These are phyloP conservation scores for Ceratocystis destructans DNA, from an alignment of 2,329 filamentous ascomycete species.

Conservation along the genomic window DNA sequence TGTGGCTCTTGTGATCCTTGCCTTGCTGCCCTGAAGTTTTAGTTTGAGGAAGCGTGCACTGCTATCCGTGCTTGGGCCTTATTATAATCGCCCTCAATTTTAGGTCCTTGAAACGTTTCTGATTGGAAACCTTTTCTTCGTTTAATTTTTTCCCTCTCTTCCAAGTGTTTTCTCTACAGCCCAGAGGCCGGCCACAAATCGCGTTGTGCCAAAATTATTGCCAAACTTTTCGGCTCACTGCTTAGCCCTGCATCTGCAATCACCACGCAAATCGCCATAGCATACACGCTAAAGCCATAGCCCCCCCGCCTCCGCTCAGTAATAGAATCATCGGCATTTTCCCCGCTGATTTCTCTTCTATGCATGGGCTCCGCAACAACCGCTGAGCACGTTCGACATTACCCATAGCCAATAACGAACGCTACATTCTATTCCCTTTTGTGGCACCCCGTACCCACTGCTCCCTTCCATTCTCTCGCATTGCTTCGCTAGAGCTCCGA, in stretches of 20 bases:
- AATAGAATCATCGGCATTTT: not conserved
- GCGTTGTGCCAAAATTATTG: not conserved
- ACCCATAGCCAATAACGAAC: not conserved
- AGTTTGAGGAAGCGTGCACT: not conserved
- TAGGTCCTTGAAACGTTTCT: not conserved
- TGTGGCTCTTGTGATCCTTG: not conserved
- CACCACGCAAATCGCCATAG: not conserved
- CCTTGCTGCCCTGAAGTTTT: not conserved
- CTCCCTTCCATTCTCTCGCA: not conserved
- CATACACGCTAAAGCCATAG: not conserved
- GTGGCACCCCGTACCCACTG: not conserved
- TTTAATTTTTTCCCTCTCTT: not conserved
- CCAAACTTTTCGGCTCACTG: not conserved
- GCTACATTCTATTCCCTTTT: not conserved
- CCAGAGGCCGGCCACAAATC: not conserved
- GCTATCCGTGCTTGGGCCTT: not conserved
- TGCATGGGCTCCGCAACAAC: not conserved
- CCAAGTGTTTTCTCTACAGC: not conserved
- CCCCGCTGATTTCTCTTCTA: not conserved
- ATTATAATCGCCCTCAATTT: not conserved
- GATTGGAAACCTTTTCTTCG: not conserved
- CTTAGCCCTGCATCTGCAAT: not conserved
- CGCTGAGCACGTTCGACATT: not conserved
- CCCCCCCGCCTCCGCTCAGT: not conserved
- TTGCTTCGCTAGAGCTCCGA: not conserved